These are phyloP conservation scores for Colletotrichum sp. DNA, from an alignment of 2,329 filamentous ascomycete species.

Conservation along the genomic window DNA sequence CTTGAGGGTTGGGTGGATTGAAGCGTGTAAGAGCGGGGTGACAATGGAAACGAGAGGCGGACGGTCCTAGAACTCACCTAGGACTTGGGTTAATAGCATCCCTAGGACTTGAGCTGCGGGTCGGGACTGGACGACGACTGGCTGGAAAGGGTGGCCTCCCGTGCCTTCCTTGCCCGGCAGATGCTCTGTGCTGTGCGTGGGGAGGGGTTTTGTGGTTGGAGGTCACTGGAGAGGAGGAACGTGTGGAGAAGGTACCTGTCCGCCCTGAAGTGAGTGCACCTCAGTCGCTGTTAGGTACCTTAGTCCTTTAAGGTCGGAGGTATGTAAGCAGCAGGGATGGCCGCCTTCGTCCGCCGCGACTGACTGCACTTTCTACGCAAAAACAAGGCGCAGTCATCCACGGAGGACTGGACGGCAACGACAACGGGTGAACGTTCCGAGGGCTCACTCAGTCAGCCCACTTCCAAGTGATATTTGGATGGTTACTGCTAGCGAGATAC, in stretches of 20 bases:
- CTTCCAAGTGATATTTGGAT: neutral
- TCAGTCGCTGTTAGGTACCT: neutral
- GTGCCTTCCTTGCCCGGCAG: neutral
- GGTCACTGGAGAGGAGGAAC: neutral
- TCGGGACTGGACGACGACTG: constrained; percentile 17
- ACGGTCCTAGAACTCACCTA: constrained; percentile 13
- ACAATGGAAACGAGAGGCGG: neutral
- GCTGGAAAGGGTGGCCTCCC: constrained; percentile 16
- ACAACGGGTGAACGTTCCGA: neutral
- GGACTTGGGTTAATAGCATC: constrained; percentile 10
- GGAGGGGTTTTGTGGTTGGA: neutral
- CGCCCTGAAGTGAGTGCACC: neutral
- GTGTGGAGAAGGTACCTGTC: neutral
- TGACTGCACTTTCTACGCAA: neutral
- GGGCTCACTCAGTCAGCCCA: neutral
- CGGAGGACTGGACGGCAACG: neutral
- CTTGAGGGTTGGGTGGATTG: neutral
- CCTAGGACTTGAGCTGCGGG: constrained; percentile 14
- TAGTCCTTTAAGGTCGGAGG: neutral
- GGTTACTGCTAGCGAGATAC: neutral
- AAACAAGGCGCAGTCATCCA: neutral
- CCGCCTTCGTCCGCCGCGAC: neutral
- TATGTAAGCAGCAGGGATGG: neutral
- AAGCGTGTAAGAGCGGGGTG: neutral
- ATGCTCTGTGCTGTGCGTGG: neutral